Evolutionary conservation across 2,329 filamentous ascomycete species (phyloP), one percentile per base, ranked within the genome.

Genomic region (Aureobasidium melanogenum): DNA sequence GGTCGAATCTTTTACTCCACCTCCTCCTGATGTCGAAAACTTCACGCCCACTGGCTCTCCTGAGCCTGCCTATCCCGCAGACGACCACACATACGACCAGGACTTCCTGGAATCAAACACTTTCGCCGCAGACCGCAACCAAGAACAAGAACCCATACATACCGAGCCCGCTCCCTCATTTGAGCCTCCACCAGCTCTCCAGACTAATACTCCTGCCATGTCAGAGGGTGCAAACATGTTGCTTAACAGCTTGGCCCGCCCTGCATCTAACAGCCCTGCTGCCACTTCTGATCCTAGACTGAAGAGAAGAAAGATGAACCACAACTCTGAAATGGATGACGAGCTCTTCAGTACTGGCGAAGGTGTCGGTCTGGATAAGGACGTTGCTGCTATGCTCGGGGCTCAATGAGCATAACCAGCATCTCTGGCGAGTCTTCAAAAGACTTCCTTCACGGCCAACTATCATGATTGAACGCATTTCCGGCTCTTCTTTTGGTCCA

Each of bases 1-100:
- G 57, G 65, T 70, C 7, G 71, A 73, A 62, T 65, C 67, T 38
- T 72, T 74, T 61, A 88, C 90, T 65, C 84, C 84, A 14, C 84
- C 86, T 63, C 85, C 90, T 36, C 92, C 93, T 1, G 85, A 92
- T 67, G 82, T 96, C 62, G 93, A 97, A 73, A 88, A 87, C 6
- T 80, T 97, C 61, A 97, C 92, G 0, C 92, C 91, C n/a, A 89
- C 88, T 1, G 83, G 84, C 60, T 75, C 76, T 9, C 74, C 82
- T 60, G 69, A 73, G 55, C 59, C 59, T 1, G 39, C 59, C 30
- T 61, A 46, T 55, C 74, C 72, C 5, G 52, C 60, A 8, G 66
- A 66, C 5, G 50, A 63, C 32, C 63, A 65, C n/a, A 39, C 63
- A 6, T 60, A 50, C 30, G 56, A 62, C 39, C 39, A 55, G 19